Evolutionary conservation across 768 basidiomycete genomes (phyloP).

Genomic region (Hypsizygus marmoreus): DNA sequence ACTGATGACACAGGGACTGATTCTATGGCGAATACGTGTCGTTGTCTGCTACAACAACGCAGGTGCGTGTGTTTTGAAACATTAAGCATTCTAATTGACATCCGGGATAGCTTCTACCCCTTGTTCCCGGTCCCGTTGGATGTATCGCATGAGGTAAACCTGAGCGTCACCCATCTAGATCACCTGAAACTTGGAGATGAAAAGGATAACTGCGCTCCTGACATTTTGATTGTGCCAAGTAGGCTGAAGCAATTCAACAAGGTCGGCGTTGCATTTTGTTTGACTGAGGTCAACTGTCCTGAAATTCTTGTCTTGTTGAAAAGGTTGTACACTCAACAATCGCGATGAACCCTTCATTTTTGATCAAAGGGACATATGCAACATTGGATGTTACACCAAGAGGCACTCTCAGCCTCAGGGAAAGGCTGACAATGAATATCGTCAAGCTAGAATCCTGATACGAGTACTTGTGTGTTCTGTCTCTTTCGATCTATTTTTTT

Average conservation of each 20-base stretch:
- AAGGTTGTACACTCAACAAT: conserved; percentile 78
- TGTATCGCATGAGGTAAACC: conserved; percentile 77
- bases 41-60: conserved; percentile 84
- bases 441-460: conserved; percentile 28
- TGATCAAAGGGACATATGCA: conserved; percentile 62
- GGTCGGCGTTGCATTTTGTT: conserved; percentile 40
- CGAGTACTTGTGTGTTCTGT: neutral
- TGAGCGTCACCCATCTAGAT: conserved; percentile 81
- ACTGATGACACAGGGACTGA: conserved; percentile 58
- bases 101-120: conserved; percentile 82
- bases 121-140: conserved; percentile 86
- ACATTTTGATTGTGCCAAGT: conserved; percentile 87
- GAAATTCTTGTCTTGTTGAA: neutral
- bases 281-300: neutral
- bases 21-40: conserved; percentile 73
- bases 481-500: no score
- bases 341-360: conserved; percentile 84
- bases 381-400: conserved; percentile 40
- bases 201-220: conserved; percentile 58
- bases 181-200: conserved; percentile 39
- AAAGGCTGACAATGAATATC: conserved; percentile 37
- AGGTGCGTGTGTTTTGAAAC: conserved; percentile 49
- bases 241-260: conserved; percentile 88
- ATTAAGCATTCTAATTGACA: conserved; percentile 1
- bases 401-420: conserved; percentile 23